Conservation (phyloP, 129 eudicot species). For the Ambrosia artemisiifolia region DNA sequence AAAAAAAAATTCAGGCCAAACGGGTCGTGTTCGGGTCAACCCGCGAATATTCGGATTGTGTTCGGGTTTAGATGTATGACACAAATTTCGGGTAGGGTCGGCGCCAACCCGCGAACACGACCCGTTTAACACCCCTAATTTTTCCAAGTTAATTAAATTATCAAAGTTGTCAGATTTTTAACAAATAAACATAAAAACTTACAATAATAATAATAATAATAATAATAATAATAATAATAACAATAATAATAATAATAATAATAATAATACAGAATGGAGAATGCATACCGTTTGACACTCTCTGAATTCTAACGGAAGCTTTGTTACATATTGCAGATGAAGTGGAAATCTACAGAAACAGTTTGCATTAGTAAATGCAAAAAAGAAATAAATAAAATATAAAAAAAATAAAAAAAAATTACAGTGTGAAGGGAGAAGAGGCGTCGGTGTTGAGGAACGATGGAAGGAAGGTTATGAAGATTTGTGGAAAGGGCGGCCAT, state of each 20-base stretch:
- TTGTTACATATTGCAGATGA: conserved; percentile 21
- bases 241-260: no score
- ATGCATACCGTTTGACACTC: conserved; percentile 28
- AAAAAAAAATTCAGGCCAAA: no score
- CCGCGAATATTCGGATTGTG: no score
- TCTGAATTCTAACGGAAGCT: conserved; percentile 26
- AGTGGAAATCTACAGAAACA: conserved; percentile 17
- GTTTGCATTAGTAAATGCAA: background rate
- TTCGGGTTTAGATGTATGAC: no score
- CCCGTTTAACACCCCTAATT: no score
- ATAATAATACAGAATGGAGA: no score
- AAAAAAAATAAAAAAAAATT: background rate
- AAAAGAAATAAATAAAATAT: background rate
- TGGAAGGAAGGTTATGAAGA: conserved; percentile 27
- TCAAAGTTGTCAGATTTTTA: background rate
- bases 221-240: no score
- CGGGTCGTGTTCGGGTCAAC: no score
- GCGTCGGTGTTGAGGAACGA: conserved; percentile 16
- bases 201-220: no score
- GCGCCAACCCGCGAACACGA: no score
- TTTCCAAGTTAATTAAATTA: background rate
- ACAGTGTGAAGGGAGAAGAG: conserved; percentile 11
- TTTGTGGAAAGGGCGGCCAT: conserved; percentile 17
- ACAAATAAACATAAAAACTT: background rate
- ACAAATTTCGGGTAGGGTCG: no score